Conservation (phyloP, 2,329 filamentous ascomycete genomes). For the Microcyclosporella mali region DNA sequence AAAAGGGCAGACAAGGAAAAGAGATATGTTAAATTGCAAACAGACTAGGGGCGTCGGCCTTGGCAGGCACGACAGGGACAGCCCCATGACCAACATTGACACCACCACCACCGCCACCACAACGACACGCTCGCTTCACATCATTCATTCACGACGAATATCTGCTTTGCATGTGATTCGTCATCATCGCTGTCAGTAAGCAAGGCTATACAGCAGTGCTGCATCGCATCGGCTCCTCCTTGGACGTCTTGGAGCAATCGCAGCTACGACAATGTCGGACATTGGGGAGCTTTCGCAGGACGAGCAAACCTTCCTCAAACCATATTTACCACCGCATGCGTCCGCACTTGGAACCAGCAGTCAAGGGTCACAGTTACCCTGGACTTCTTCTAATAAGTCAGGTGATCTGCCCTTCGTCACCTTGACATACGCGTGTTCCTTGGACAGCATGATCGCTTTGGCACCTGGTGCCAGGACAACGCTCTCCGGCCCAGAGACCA, state of each 20-base stretch:
- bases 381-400: background rate
- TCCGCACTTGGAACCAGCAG: conserved; percentile 2
- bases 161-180: no score
- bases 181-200: no score
- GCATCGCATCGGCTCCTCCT: background rate
- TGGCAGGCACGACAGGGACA: no score
- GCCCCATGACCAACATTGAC: no score
- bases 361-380: background rate
- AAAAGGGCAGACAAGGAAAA: no score
- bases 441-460: conserved; percentile 74
- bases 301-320: conserved; percentile 42
- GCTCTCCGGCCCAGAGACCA: conserved; percentile 75
- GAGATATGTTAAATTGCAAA: no score
- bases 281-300: conserved; percentile 31
- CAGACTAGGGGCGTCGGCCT: no score
- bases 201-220: no score
- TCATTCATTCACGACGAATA: no score
- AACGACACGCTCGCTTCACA: no score
- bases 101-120: no score
- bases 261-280: conserved; percentile 16
- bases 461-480: conserved; percentile 73
- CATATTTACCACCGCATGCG: conserved; percentile 40
- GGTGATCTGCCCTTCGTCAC: conserved; percentile 54
- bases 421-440: conserved; percentile 82
- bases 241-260: conserved; percentile 1